Base-by-base conservation (phyloP, 129 eudicot genomes). In the Apium graveolens region DNA sequence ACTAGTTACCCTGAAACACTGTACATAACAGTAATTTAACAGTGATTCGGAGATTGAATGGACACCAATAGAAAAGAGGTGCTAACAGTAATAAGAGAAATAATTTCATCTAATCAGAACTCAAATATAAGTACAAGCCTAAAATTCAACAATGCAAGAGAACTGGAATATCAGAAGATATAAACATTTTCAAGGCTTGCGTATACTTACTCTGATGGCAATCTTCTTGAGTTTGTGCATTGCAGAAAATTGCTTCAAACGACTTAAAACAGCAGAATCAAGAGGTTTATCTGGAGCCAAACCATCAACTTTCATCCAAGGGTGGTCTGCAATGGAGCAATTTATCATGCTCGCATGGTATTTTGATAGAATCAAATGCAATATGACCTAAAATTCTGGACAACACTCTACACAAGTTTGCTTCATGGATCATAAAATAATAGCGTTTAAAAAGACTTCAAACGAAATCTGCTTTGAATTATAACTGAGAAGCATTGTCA, bases 271-370 rank as follows among this genome's bases (percentile, higher is more conserved):
- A 51, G 91, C 93, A 76, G 91, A 78, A 82, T 88, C 96, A 45
- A 92, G 90, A 78, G 94, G 92, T 89, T 83, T 89, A 62, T 93
- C 96, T n/a, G 96, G 97, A 62, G 92, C 97, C 63, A 81, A 84
- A 37, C 97, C 96, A 80, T 90, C 90, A 43, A 80, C 80, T 60
- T 79, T 77, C 76, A 89, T 82, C 96, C 96, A 92, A 17, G 98
- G 97, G 70, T 90, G 98, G 34, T 96, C 98, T 90, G 71, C 69
- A 53, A 24, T 71, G 45, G 26, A 78, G 37, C 43, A 31, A 74
- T 9, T 75, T 17, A 80, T 37, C 10, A 70, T 75, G 34, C 44
- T n/a, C 24, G 20, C 31, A 26, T 73, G 37, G 53, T 42, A 42
- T 73, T n/a, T n/a, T 21, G 35, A 41, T 73, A 12, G 76, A 26